Evolutionary conservation across 139 green algal species (phyloP).

Genomic region (Haematococcus lacustris): DNA sequence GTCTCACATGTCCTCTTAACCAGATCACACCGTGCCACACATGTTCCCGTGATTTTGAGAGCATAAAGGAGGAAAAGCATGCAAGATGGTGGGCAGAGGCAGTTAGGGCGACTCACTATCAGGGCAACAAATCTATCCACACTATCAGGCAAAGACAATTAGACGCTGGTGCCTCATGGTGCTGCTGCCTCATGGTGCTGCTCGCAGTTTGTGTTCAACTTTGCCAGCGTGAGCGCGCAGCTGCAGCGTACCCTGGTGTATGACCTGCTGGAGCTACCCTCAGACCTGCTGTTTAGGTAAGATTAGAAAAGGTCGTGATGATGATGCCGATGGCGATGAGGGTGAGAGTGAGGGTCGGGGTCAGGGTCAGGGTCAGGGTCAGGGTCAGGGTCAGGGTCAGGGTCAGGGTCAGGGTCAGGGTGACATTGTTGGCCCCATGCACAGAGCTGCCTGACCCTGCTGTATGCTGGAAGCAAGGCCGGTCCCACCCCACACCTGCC

Average conservation of each 20-base stretch:
- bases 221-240: slow-evolving; percentile 49
- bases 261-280: slow-evolving; percentile 61
- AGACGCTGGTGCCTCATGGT: neutral
- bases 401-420: neutral
- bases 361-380: neutral
- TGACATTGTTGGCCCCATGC: neutral
- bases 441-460: neutral
- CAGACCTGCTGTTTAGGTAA: slow-evolving; percentile 20
- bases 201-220: slow-evolving; percentile 74
- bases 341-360: no score
- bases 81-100: no score
- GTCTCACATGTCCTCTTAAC: no score
- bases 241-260: slow-evolving; percentile 55
- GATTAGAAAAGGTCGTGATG: no score
- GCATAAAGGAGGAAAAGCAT: no score
- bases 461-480: neutral
- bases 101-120: no score
- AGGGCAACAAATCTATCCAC: neutral
- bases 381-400: neutral
- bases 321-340: no score
- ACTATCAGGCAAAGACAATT: neutral
- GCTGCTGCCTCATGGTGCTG: neutral
- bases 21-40: no score
- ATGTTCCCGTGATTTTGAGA: neutral
- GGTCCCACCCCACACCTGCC: neutral